phyloP scores from a whole-genome alignment of 495 filamentous ascomycete genomes.

The Terfezia boudieri region DNA sequence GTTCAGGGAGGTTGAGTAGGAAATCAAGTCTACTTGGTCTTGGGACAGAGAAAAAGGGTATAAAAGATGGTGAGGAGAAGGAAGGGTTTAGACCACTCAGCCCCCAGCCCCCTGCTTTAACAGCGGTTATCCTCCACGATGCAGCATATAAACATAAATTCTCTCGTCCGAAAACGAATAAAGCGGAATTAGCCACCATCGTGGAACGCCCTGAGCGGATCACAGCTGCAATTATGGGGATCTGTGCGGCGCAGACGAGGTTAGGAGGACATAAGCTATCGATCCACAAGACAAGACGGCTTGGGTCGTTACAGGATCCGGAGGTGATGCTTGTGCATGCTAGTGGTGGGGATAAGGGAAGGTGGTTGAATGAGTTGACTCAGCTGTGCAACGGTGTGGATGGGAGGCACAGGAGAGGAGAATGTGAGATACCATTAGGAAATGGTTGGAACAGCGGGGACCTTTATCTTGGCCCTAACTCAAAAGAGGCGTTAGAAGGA shows the following conservation, averaged over 20 bases:
- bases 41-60: neutral
- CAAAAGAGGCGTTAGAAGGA: constrained; percentile 67
- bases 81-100: neutral
- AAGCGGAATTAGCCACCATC: constrained; percentile 42
- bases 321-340: constrained; percentile 29
- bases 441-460: constrained; percentile 14
- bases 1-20: neutral
- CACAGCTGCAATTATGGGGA: constrained; percentile 56
- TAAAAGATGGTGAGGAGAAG: neutral
- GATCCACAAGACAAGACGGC: constrained; percentile 11
- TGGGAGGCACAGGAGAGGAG: constrained; percentile 42
- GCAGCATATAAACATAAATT: constrained; percentile 83
- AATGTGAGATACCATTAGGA: constrained; percentile 11
- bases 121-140: constrained; percentile 70
- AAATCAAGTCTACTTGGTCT: constrained; percentile 4
- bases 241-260: constrained; percentile 71
- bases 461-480: constrained; percentile 39
- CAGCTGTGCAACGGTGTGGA: constrained; percentile 31
- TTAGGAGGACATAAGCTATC: constrained; percentile 40
- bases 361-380: constrained; percentile 27
- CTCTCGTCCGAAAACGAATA: constrained; percentile 53
- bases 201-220: constrained; percentile 87
- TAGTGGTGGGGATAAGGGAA: constrained; percentile 18
- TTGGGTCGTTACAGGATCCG: constrained; percentile 13
- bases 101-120: constrained; percentile 28